Base-by-base conservation (phyloP, 73 alveolate species). In the Blepharisma japonicum region DNA sequence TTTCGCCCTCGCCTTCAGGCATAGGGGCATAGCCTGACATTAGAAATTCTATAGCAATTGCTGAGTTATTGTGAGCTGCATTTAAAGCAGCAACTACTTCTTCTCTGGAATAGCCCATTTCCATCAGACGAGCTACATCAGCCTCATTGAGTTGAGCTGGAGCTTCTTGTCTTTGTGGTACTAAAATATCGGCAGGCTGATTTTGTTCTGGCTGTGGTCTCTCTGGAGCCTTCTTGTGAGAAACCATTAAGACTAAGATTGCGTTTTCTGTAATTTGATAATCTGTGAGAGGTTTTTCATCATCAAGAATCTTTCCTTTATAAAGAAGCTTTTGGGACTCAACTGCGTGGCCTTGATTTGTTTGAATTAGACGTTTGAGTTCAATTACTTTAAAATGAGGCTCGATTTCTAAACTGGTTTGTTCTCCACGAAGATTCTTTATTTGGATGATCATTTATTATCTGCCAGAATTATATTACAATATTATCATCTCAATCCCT, bases 1-100 rank as follows among this genome's bases (percentile, higher is more conserved):
- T 86, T 71, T 83, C 78, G 21, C 77, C 71, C 47, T 77, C 71
- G 6, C 71, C 61, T 5, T 83, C 90, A 49, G 79, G 78, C 23
- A 80, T 68, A 32, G 42, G 42, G 42, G 42, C 42, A 32, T 32
- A 32, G 42, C 42, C 11, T 61, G 39, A 11, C 74, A 61, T 8
- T 18, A 61, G 38, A 8, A 61, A 8, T 61, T 61, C 23, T 0
- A 14, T 61, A 14, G 74, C 74, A 14, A 14, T 61, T 61, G 14
- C 74, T 61, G 23, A 61, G 47, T 61, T 39, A 5, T 61, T 61
- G 14, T 61, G 47, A 20, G 49, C 11, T 25, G 11, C 47, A 9
- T 0, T 14, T 25, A 61, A 25, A 14, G 23, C 14, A 14, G 74
- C 11, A 2, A 14, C 74, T 14, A 39, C 74, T 9, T 61, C 74